A percentile compares a stretch with the other conserved stretches of the same genome.
Evolutionary conservation across 164 flowering plant species (phyloP).

Genomic region (Aristolochia fimbriata): DNA sequence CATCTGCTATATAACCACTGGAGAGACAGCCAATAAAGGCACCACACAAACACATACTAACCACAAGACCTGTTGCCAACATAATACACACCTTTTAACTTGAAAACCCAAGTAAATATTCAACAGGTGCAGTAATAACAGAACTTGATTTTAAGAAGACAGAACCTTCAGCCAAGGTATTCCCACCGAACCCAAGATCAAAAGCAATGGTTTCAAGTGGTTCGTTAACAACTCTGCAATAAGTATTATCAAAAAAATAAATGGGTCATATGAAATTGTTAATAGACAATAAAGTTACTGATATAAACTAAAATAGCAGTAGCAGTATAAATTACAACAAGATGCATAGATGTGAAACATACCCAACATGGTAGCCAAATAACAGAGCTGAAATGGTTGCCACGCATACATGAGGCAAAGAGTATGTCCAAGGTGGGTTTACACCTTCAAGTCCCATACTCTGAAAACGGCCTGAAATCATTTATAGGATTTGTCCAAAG

Average conservation of each 20-base stretch:
- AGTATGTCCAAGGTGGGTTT: constrained; percentile 66
- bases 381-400: constrained; percentile 66
- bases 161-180: constrained; percentile 80
- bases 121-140: not conserved
- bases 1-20: constrained; percentile 94
- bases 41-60: constrained; percentile 87
- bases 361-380: constrained; percentile 94
- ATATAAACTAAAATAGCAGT: not conserved
- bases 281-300: not conserved
- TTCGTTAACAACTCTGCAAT: constrained; percentile 81
- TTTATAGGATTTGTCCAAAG: constrained; percentile 7
- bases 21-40: constrained; percentile 73
- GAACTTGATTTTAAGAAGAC: not conserved
- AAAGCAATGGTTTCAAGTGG: constrained; percentile 78
- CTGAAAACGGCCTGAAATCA: constrained; percentile 37
- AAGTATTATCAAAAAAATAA: not conserved
- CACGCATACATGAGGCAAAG: constrained; percentile 64
- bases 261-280: not conserved
- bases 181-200: constrained; percentile 84
- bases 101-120: not conserved
- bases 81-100: constrained; percentile 3
- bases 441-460: constrained; percentile 25
- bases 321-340: not conserved
- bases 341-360: not conserved
- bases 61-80: constrained; percentile 69